Evolutionary conservation across 2,329 filamentous ascomycete genomes (phyloP).

Genomic region (Cladosporium sphaerospermum): DNA sequence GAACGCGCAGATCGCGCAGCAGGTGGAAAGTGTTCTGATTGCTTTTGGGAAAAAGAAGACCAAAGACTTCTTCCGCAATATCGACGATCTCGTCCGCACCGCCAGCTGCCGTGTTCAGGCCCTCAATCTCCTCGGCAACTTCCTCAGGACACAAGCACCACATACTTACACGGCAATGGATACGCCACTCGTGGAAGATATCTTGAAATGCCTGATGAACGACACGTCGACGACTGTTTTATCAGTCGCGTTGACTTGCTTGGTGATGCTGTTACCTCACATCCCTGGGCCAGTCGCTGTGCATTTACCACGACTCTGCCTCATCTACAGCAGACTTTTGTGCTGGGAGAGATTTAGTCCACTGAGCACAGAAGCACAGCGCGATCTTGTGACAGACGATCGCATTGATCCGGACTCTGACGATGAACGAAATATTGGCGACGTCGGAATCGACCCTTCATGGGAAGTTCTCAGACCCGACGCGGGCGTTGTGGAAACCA

Average conservation of each 20-base stretch:
- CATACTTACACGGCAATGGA: conserved; percentile 68
- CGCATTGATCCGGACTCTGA: conserved; percentile 24
- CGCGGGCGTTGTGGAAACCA: conserved; percentile 55
- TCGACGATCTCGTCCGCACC: conserved; percentile 62
- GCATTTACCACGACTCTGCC: conserved; percentile 67
- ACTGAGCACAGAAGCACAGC: conserved; percentile 28
- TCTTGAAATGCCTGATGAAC: conserved; percentile 67
- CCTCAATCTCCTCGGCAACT: conserved; percentile 63
- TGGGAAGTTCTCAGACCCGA: conserved; percentile 64
- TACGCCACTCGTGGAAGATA: conserved; percentile 63
- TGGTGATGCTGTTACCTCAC: conserved; percentile 78
- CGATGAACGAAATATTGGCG: conserved; percentile 35
- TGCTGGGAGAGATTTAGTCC: conserved; percentile 63
- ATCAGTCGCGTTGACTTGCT: conserved; percentile 65
- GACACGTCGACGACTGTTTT: conserved; percentile 73
- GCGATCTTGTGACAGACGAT: conserved; percentile 31
- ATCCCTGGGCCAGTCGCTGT: conserved; percentile 66
- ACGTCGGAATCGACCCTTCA: conserved; percentile 30
- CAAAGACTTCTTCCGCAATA: conserved; percentile 59
- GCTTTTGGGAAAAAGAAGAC: conserved; percentile 62
- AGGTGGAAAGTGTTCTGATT: conserved; percentile 49
- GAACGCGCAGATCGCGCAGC: conserved; percentile 41
- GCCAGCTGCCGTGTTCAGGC: conserved; percentile 58
- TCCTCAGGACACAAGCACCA: conserved; percentile 69
- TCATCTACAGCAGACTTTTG: conserved; percentile 71